phyloP scores from a whole-genome alignment of 1,139 yeast genomes.

The Debaryomyces sp. region DNA sequence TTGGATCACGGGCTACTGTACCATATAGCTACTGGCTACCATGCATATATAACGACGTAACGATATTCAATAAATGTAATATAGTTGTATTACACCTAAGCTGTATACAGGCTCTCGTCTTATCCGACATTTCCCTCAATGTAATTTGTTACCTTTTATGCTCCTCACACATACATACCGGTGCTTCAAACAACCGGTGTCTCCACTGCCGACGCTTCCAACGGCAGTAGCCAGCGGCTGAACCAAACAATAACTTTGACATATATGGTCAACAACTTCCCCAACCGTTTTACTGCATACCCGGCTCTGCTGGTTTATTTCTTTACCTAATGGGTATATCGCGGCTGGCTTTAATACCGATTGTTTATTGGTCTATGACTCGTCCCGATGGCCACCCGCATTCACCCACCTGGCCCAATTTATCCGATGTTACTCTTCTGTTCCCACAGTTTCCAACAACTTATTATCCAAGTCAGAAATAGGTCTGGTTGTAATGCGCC shows the following conservation, averaged over 20 bases:
- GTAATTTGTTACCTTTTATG: background rate
- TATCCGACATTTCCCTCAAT: background rate
- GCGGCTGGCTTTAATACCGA: constrained; percentile 1
- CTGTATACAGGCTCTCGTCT: background rate
- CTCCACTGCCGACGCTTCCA: background rate
- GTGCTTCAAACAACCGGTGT: background rate
- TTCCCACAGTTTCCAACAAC: background rate
- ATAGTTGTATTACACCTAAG: background rate
- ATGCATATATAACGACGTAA: constrained; percentile 4
- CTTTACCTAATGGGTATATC: background rate
- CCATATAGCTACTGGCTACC: background rate
- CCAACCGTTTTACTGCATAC: constrained; percentile 4
- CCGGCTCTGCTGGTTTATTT: background rate
- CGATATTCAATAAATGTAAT: background rate
- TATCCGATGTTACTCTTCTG: background rate
- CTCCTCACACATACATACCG: background rate
- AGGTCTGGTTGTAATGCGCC: background rate
- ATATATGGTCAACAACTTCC: background rate
- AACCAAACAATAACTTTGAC: background rate
- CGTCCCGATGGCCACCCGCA: background rate
- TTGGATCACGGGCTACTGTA: constrained; percentile 1
- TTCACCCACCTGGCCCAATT: background rate
- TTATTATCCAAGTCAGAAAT: background rate
- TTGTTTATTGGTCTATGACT: background rate
- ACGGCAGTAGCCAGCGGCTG: background rate